phyloP scores from a whole-genome alignment of 768 basidiomycete genomes.

The Calocybe indica region DNA sequence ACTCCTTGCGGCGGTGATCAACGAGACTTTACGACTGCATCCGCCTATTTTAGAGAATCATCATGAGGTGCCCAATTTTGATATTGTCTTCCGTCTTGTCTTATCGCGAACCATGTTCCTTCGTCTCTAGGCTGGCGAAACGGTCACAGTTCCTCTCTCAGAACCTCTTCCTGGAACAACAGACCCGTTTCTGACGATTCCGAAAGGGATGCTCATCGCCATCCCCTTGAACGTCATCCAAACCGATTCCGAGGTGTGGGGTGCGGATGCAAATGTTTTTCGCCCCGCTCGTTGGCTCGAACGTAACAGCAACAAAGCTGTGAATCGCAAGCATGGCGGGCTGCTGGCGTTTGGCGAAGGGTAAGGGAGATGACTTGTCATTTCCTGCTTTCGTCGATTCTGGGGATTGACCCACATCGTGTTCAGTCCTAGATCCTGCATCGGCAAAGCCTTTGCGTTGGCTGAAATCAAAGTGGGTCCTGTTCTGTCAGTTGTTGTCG shows the following conservation, averaged over 20 bases:
- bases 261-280: constrained; percentile 49
- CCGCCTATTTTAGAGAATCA: constrained; percentile 62
- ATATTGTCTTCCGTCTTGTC: neutral
- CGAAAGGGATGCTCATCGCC: constrained; percentile 48
- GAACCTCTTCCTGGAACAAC: constrained; percentile 41
- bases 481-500: neutral
- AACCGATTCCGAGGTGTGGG: constrained; percentile 49
- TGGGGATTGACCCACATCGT: neutral
- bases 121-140: constrained; percentile 40
- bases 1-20: constrained; percentile 54
- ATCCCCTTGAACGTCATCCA: constrained; percentile 58
- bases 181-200: constrained; percentile 39
- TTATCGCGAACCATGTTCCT: constrained; percentile 3
- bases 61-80: constrained; percentile 37
- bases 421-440: constrained; percentile 50
- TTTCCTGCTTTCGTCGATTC: constrained; percentile 2
- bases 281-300: constrained; percentile 61
- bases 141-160: constrained; percentile 48
- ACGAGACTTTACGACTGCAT: constrained; percentile 57
- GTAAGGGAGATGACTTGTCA: constrained; percentile 23
- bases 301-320: constrained; percentile 17
- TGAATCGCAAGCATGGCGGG: constrained; percentile 28
- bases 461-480: constrained; percentile 52
- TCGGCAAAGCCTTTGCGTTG: constrained; percentile 53
- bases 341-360: constrained; percentile 56